Evolutionary conservation across 2,329 filamentous ascomycete genomes (phyloP), one percentile per base, ranked within the genome.

Genomic region (Pestalotiopsis sp.): DNA sequence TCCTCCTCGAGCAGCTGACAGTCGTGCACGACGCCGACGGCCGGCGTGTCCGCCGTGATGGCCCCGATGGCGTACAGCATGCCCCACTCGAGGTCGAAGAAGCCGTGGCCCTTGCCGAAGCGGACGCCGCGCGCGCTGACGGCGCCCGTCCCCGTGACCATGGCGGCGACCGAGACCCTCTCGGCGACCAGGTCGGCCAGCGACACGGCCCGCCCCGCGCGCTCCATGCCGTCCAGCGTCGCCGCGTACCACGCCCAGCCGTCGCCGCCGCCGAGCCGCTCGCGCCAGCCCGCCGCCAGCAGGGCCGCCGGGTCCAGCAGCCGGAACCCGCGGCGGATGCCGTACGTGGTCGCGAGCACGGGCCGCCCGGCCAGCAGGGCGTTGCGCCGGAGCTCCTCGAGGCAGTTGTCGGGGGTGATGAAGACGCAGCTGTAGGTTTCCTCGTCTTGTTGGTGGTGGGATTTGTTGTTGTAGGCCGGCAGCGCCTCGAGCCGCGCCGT

Each of bases 151-250:
- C 82, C 82, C 0, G 79, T 80, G 12, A 80, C 78, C 69, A 82
- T 81, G 66, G 84, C 62, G 27, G 78, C 78, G 9, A 82, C 72
- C 14, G 68, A 69, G 0, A 77, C 60, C 1, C 71, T 70, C 49
- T 77, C 69, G 12, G 77, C 74, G n/a, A 68, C 69, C 59, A 84
- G 73, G 56, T 83, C 77, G 9, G 73, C 73, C 4, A 84, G 71
- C n/a, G 75, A 76, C 2, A 83, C 69, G 13, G 71, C 66, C 39
- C 72, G 67, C 0, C 80, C 82, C n/a, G 81, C 69, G 67, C 75
- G 80, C 72, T 84, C 82, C 81, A 84, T 83, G 3, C 80, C 80
- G 73, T 84, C 82, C 20, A 83, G 70, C 68, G 77, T 77, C n/a
- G 79, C 78, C 11, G 81, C 80, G 25, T 78, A 71, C 69, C 76